These are phyloP conservation scores for Fraxinus baroniana DNA, from an alignment of 305 asterid species.

Conservation along the genomic window DNA sequence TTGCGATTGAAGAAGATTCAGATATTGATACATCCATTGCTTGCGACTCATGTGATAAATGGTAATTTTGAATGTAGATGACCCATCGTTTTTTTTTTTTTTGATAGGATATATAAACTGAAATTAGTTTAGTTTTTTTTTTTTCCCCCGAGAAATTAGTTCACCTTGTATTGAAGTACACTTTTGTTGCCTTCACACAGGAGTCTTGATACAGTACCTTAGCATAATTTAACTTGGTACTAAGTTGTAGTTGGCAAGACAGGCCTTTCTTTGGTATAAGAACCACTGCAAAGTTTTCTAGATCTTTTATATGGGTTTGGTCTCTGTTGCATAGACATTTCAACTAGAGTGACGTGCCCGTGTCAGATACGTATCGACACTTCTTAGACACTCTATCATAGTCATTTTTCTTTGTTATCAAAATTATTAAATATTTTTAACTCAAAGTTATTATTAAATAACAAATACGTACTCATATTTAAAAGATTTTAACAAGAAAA, in stretches of 20 bases:
- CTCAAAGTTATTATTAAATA: neutral
- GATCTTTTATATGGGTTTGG: neutral
- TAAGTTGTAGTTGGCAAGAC: neutral
- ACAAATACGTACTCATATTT: neutral
- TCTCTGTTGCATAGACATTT: neutral
- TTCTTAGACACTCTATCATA: neutral
- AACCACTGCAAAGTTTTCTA: neutral
- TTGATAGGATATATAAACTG: neutral
- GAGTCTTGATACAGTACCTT: constrained; percentile 19
- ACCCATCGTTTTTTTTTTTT: neutral
- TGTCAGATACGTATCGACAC: neutral
- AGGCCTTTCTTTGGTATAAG: constrained; percentile 2
- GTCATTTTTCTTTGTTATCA: neutral
- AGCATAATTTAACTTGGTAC: neutral
- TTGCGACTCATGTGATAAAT: constrained; percentile 94
- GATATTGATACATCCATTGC: constrained; percentile 95
- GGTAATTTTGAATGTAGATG: constrained; percentile 43
- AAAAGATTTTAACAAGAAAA: neutral
- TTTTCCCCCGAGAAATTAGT: neutral
- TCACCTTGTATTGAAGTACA: neutral
- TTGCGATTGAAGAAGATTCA: constrained; percentile 64
- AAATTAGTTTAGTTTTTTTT: neutral
- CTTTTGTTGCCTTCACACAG: constrained; percentile 5
- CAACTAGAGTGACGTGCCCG: neutral
- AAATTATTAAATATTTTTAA: neutral